Evolutionary conservation across 2,329 filamentous ascomycete species (phyloP).

Genomic region (Lachnellula hyalina): DNA sequence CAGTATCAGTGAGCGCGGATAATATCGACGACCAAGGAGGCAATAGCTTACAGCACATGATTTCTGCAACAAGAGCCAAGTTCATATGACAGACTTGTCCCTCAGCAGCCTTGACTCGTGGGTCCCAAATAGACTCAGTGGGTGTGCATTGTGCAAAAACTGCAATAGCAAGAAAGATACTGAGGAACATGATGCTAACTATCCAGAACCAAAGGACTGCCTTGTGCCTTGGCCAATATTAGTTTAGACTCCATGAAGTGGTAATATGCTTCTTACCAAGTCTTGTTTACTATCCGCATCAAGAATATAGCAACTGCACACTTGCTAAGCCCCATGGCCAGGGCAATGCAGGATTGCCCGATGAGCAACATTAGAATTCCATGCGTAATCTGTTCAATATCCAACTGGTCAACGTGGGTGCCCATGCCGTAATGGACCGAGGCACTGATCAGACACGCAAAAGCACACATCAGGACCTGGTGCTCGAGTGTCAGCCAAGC

Average conservation of each 20-base stretch:
- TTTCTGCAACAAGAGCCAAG: not conserved
- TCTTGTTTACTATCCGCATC: not conserved
- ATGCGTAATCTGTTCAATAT: not conserved
- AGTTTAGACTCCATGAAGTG: not conserved
- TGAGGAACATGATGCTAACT: not conserved
- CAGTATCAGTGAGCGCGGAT: not conserved
- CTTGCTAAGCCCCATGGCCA: constrained; percentile 1
- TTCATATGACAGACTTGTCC: not conserved
- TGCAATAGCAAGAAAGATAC: not conserved
- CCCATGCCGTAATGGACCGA: not conserved
- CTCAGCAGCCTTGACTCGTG: not conserved
- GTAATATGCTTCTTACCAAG: not conserved
- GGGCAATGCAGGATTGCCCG: not conserved
- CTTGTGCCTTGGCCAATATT: not conserved
- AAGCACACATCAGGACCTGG: not conserved
- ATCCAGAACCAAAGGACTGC: not conserved
- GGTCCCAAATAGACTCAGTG: not conserved
- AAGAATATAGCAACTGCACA: constrained; percentile 2
- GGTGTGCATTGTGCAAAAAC: constrained; percentile 1
- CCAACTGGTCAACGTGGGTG: not conserved
- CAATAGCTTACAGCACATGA: not conserved
- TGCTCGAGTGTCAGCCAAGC: not conserved
- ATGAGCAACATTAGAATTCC: not conserved
- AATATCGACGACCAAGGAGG: too few species aligned
- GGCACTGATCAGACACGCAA: not conserved